These are phyloP conservation scores for Zizania palustris DNA, from an alignment of 202 grass and related monocot species.

Conservation along the genomic window DNA sequence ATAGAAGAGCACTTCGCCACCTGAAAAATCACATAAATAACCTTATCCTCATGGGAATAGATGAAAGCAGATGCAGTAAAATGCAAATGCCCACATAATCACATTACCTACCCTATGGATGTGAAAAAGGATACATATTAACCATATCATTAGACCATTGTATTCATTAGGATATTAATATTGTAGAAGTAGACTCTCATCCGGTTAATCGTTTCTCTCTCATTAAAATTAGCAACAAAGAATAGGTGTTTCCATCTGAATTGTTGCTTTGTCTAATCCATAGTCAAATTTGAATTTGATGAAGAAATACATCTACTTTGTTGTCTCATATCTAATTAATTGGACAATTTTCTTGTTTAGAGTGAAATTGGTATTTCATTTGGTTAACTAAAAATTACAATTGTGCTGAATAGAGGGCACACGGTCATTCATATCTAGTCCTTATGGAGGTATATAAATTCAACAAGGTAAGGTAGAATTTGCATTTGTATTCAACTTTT, in stretches of 20 bases:
- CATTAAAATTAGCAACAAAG: background rate
- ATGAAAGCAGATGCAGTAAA: conserved; percentile 1
- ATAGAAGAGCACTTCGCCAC: conserved; percentile 95
- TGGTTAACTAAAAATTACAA: background rate
- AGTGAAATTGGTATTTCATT: conserved; percentile 3
- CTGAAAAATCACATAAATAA: conserved; percentile 51
- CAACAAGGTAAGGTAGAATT: background rate
- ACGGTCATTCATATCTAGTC: background rate
- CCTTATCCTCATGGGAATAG: conserved; percentile 6
- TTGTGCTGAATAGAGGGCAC: background rate
- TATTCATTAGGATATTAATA: background rate
- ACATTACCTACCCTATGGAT: background rate
- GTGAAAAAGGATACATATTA: background rate
- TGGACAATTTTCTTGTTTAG: background rate
- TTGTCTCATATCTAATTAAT: background rate
- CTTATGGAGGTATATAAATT: background rate
- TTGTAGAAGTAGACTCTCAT: conserved; percentile 27
- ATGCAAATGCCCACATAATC: background rate
- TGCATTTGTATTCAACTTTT: background rate
- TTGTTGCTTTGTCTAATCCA: background rate
- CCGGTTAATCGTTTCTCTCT: background rate
- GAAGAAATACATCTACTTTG: background rate
- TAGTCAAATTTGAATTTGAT: background rate
- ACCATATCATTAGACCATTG: background rate
- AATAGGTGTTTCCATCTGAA: conserved; percentile 12